Conservation (phyloP, 2,329 filamentous ascomycete genomes). For the Microdochium trichocladiopsis region DNA sequence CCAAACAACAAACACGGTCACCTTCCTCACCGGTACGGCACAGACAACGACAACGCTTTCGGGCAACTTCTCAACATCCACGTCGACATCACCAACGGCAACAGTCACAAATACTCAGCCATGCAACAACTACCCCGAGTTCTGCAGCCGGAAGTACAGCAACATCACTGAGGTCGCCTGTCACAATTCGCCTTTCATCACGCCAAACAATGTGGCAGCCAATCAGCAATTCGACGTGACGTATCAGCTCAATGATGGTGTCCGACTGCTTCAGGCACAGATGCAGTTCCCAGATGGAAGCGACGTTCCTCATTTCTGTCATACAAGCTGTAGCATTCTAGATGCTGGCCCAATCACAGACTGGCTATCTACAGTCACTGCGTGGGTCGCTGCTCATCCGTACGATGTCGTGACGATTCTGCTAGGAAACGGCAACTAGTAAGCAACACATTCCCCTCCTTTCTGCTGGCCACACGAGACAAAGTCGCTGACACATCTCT, state of each 20-base stretch:
- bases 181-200: slow-evolving; percentile 77
- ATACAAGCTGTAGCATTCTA: slow-evolving; percentile 75
- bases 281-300: slow-evolving; percentile 49
- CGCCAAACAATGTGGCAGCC: slow-evolving; percentile 61
- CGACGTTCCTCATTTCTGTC: slow-evolving; percentile 66
- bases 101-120: slow-evolving; percentile 63
- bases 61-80: slow-evolving; percentile 32
- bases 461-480: background rate
- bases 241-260: slow-evolving; percentile 70
- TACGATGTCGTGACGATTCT: slow-evolving; percentile 86
- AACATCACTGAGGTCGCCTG: slow-evolving; percentile 74
- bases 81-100: slow-evolving; percentile 28
- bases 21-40: slow-evolving; percentile 38
- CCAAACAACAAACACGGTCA: slow-evolving; percentile 18
- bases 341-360: slow-evolving; percentile 71
- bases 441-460: slow-evolving; percentile 3
- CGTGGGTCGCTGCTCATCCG: slow-evolving; percentile 70
- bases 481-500: background rate
- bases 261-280: slow-evolving; percentile 57
- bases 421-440: slow-evolving; percentile 74
- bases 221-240: slow-evolving; percentile 67
- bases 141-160: slow-evolving; percentile 70
- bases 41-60: slow-evolving; percentile 33
- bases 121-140: slow-evolving; percentile 73
- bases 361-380: slow-evolving; percentile 61